Evolutionary conservation across 306 rosid species (phyloP).

Genomic region (Arachis hypogaea): DNA sequence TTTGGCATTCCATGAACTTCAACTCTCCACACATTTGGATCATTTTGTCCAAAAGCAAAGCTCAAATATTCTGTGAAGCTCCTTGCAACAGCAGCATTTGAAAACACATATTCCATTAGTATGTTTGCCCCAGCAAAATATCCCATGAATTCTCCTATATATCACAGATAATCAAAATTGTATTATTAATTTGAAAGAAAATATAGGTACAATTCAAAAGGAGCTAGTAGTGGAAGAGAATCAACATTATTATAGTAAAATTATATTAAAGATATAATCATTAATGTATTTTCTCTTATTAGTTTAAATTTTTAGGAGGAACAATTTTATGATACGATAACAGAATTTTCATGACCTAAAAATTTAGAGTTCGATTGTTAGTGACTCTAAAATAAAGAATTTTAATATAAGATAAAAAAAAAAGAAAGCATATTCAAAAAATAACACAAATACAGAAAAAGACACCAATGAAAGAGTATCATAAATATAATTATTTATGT

Average conservation of each 20-base stretch:
- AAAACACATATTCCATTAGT: slow-evolving; percentile 89
- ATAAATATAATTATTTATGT: no score
- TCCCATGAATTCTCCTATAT: slow-evolving; percentile 81
- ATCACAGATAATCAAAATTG: slow-evolving; percentile 8
- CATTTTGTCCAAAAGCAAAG: slow-evolving; percentile 62
- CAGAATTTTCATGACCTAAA: no score
- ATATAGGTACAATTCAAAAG: neutral
- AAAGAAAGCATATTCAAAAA: no score
- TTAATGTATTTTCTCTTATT: no score
- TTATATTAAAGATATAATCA: no score
- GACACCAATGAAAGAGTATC: no score
- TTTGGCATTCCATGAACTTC: slow-evolving; percentile 68
- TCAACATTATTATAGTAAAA: neutral
- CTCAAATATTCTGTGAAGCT: slow-evolving; percentile 77
- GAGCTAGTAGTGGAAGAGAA: neutral
- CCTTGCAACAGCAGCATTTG: slow-evolving; percentile 94
- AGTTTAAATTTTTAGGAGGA: no score
- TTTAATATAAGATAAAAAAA: no score
- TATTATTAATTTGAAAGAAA: neutral
- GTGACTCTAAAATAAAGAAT: no score
- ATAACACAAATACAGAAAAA: no score
- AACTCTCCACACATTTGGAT: slow-evolving; percentile 76
- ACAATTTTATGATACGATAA: no score
- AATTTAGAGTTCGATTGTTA: no score
- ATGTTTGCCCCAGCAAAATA: slow-evolving; percentile 97